Conservation (phyloP, 2,329 filamentous ascomycete species). For the Neonectria neomacrospora region DNA sequence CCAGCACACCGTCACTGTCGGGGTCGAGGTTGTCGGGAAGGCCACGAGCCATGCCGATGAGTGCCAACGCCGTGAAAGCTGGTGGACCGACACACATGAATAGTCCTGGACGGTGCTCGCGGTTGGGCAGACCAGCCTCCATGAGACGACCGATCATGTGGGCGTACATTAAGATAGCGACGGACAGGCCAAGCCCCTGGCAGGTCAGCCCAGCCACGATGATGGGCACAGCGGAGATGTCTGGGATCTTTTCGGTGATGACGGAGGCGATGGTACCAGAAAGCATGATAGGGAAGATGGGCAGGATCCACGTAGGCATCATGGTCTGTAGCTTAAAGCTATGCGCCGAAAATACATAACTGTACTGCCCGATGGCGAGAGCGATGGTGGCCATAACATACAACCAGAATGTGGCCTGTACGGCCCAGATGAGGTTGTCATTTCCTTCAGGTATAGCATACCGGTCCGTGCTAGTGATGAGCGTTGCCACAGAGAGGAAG, state of each 20-base stretch:
- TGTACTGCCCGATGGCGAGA: constrained; percentile 74
- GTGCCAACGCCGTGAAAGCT: constrained; percentile 74
- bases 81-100: constrained; percentile 81
- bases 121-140: constrained; percentile 67
- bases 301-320: constrained; percentile 79
- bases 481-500: constrained; percentile 73
- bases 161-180: constrained; percentile 76
- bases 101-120: constrained; percentile 73
- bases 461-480: constrained; percentile 72
- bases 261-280: constrained; percentile 75
- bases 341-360: constrained; percentile 69
- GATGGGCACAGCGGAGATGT: constrained; percentile 67
- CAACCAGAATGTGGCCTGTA: constrained; percentile 75
- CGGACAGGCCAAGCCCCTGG: constrained; percentile 75
- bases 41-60: constrained; percentile 70
- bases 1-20: constrained; percentile 50
- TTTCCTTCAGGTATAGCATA: constrained; percentile 70
- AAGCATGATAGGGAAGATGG: constrained; percentile 81
- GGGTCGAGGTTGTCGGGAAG: constrained; percentile 57
- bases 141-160: constrained; percentile 77
- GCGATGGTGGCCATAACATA: constrained; percentile 70
- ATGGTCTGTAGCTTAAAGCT: constrained; percentile 71
- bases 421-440: constrained; percentile 64
- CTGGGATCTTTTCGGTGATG: constrained; percentile 70
- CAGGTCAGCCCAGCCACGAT: constrained; percentile 73